Evolutionary conservation across 2,329 filamentous ascomycete genomes (phyloP).

Genomic region (Claviceps arundinis): DNA sequence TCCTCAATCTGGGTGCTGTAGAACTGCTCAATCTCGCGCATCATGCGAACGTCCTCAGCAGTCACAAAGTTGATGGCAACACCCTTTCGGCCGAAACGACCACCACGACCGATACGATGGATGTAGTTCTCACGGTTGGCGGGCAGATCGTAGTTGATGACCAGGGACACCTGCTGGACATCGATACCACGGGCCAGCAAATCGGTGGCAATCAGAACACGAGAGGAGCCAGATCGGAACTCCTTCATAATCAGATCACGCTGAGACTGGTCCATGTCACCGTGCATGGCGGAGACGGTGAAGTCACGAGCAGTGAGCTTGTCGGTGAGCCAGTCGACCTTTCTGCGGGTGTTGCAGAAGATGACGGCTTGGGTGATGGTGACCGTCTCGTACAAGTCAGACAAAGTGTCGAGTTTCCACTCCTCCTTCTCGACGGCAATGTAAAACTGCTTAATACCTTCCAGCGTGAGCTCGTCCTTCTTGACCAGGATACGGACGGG

Average conservation of each 20-base stretch:
- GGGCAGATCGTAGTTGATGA: conserved; percentile 99
- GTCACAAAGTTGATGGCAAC: conserved; percentile 99
- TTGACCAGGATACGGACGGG: conserved; percentile 98
- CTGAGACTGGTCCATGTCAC: conserved; percentile 96
- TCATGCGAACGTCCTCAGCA: conserved; percentile 97
- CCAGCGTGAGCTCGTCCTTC: conserved; percentile 98
- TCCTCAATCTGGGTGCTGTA: conserved; percentile 99
- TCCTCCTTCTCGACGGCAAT: conserved; percentile 99
- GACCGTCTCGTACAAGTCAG: conserved; percentile 96
- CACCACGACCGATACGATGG: conserved; percentile 97
- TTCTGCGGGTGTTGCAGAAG: conserved; percentile 99
- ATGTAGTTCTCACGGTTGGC: conserved; percentile 99
- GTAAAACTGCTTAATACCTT: conserved; percentile 99
- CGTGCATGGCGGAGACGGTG: conserved; percentile 99
- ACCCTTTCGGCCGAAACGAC: conserved; percentile 99
- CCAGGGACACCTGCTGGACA: conserved; percentile 97
- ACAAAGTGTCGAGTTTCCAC: conserved; percentile 99
- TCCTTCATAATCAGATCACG: conserved; percentile 99
- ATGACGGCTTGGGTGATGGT: conserved; percentile 99
- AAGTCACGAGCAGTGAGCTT: conserved; percentile 98
- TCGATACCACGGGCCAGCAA: conserved; percentile 98
- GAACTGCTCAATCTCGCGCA: conserved; percentile 99
- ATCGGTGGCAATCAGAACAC: conserved; percentile 97
- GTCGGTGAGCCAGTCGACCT: conserved; percentile 99
- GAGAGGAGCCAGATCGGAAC: conserved; percentile 96